Conservation (phyloP, 176 grass and related monocot genomes). For the Leersia perrieri region DNA sequence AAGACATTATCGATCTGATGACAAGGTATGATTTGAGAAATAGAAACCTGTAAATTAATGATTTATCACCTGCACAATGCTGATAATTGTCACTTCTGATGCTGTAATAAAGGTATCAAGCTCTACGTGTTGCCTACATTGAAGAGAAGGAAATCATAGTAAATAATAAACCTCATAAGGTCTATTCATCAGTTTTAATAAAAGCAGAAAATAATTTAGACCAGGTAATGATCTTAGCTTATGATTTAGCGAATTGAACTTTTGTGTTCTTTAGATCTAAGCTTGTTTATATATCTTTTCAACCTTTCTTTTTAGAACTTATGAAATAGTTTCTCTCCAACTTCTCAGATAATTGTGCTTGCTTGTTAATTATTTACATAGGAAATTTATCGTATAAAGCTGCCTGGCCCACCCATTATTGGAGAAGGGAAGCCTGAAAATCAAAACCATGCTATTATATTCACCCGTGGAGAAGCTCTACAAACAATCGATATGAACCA, state of each 20-base stretch:
- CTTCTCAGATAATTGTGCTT: background rate
- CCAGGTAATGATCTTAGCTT: constrained; percentile 64
- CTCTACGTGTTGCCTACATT: constrained; percentile 87
- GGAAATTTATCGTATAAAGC: constrained; percentile 95
- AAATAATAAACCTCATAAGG: constrained; percentile 36
- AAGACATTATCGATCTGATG: constrained; percentile 97
- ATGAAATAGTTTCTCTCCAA: background rate
- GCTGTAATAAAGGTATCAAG: constrained; percentile 61
- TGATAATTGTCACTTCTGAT: constrained; percentile 27
- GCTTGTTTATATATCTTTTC: background rate
- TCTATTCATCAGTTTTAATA: constrained; percentile 90
- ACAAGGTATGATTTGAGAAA: constrained; percentile 50
- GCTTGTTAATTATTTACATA: constrained; percentile 37
- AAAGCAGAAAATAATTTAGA: constrained; percentile 91
- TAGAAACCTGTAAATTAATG: constrained; percentile 19
- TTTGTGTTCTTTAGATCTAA: constrained; percentile 9
- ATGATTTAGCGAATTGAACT: background rate
- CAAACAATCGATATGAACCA: constrained; percentile 99
- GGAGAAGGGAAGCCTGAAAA: constrained; percentile 99
- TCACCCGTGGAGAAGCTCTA: constrained; percentile 91
- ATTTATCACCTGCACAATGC: background rate
- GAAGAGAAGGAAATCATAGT: constrained; percentile 88
- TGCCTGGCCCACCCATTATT: constrained; percentile 80
- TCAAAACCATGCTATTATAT: constrained; percentile 97
- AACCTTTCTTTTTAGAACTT: constrained; percentile 5